These are phyloP conservation scores for Meira nashicola DNA, from an alignment of 1,284 basidiomycete genomes.

Conservation along the genomic window DNA sequence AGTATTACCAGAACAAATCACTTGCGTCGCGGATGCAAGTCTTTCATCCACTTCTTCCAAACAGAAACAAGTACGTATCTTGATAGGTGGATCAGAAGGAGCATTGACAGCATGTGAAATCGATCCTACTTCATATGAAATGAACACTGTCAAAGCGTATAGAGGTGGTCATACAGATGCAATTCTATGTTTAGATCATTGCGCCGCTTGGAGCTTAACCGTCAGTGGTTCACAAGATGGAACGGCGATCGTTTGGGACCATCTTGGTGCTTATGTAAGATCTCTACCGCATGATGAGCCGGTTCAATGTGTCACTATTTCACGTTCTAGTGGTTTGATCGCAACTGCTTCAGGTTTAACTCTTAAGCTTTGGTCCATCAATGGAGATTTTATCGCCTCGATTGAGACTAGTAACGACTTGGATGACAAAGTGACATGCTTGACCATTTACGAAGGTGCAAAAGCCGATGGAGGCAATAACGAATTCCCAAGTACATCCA, in stretches of 20 bases:
- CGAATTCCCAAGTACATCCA: conserved; percentile 1
- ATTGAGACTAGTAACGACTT: conserved; percentile 71
- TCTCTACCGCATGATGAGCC: conserved; percentile 53
- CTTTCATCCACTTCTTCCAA: neutral
- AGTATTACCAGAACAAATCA: conserved; percentile 22
- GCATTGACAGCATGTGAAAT: conserved; percentile 31
- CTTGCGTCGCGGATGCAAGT: conserved; percentile 67
- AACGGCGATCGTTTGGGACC: conserved; percentile 85
- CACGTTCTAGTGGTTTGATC: conserved; percentile 78
- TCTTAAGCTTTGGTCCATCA: conserved; percentile 74
- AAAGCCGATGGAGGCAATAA: conserved; percentile 1
- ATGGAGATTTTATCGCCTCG: conserved; percentile 62
- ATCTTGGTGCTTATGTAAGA: conserved; percentile 56
- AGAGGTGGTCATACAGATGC: conserved; percentile 63
- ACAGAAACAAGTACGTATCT: conserved; percentile 62
- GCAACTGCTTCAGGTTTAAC: conserved; percentile 69
- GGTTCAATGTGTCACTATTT: conserved; percentile 70
- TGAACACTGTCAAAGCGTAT: conserved; percentile 59
- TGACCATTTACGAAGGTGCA: neutral
- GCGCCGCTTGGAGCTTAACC: conserved; percentile 73
- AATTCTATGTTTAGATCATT: conserved; percentile 69
- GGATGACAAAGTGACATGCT: conserved; percentile 49
- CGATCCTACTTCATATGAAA: conserved; percentile 21
- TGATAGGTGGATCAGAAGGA: conserved; percentile 62
- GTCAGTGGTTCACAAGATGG: conserved; percentile 81